Base-by-base conservation (phyloP, 495 filamentous ascomycete species). In the Cudoniella acicularis region DNA sequence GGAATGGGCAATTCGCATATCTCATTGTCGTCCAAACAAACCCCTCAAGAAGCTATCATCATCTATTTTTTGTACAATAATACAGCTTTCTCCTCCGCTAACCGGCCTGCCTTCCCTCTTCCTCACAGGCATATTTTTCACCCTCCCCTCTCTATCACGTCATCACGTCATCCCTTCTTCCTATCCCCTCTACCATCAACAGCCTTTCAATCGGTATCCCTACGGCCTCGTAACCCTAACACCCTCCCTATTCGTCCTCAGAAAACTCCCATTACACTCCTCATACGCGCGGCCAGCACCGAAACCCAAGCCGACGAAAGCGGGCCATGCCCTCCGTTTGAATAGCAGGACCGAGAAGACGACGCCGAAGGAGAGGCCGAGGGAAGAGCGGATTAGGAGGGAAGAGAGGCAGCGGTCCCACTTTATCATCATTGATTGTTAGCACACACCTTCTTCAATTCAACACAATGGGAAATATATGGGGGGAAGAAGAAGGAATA, bases 341-440 rank as follows among this genome's bases (percentile, higher is more conserved):
- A 99, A 99, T 23, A 99, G 75, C 49, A 99, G 86, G 26, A 99
- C 92, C 48, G 92, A 97, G 80, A 99, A 98, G 73, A 98, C 88
- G 72, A 98, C 87, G 75, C 94, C 94, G 76, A 98, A 97, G 56
- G 87, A 89, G 64, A 96, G 85, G 65, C 94, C 94, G 71, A 99
- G 84, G 49, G 88, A 85, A 56, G 92, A 96, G 72, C 94, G 92
- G 77, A 98, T 92, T 68, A 98, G 82, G 75, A 96, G 83, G 67
- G 93, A 96, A 64, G 94, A 96, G 72, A 98, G 86, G 73, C 92
- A 96, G 73, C 87, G 91, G 74, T 99, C 94, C 94, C 94, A 99
- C 95, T 99, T 66, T 52, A 25, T 56, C n/a, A n/a, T n/a, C n/a
- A n/a, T 18, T 17, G 1, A 18, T 17, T 13, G 43, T 50, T 56